These are phyloP conservation scores for Cryphonectria carpinicola DNA, from an alignment of 2,329 filamentous ascomycete genomes.

Conservation along the genomic window DNA sequence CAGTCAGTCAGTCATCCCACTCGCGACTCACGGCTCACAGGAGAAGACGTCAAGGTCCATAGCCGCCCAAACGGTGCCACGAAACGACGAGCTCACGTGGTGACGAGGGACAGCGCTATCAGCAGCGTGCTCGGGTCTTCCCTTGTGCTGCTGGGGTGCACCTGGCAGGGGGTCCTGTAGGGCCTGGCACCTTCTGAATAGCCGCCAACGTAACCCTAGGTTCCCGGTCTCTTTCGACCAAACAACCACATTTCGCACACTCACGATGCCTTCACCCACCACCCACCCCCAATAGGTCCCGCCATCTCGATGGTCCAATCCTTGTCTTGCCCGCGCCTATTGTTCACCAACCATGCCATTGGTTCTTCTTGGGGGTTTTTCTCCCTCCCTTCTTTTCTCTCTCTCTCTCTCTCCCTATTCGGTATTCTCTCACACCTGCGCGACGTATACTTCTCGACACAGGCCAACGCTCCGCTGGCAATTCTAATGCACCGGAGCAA, in stretches of 20 bases:
- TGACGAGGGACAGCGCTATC: conserved; percentile 7
- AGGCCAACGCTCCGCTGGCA: background rate
- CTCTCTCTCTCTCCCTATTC: background rate
- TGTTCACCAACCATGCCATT: background rate
- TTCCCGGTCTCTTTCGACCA: conserved; percentile 6
- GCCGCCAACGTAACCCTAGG: conserved; percentile 27
- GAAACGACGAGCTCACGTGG: conserved; percentile 7
- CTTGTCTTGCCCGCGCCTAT: background rate
- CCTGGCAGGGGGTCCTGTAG: conserved; percentile 9
- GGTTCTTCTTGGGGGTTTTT: no score
- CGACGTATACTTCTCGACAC: background rate
- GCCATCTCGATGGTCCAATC: background rate
- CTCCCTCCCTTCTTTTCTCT: background rate
- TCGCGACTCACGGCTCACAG: background rate
- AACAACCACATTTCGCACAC: background rate
- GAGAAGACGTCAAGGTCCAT: conserved; percentile 2
- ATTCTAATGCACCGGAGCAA: background rate
- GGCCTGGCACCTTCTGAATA: conserved; percentile 7
- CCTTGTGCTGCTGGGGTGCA: conserved; percentile 23
- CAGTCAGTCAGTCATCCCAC: background rate
- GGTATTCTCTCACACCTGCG: background rate
- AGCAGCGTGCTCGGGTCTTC: conserved; percentile 20
- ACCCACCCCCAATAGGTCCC: background rate
- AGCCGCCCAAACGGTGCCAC: conserved; percentile 14
- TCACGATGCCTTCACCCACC: conserved; percentile 5